Evolutionary conservation across 495 filamentous ascomycete genomes (phyloP), one percentile per base, ranked within the genome.

Genomic region (Glonium stellatum): DNA sequence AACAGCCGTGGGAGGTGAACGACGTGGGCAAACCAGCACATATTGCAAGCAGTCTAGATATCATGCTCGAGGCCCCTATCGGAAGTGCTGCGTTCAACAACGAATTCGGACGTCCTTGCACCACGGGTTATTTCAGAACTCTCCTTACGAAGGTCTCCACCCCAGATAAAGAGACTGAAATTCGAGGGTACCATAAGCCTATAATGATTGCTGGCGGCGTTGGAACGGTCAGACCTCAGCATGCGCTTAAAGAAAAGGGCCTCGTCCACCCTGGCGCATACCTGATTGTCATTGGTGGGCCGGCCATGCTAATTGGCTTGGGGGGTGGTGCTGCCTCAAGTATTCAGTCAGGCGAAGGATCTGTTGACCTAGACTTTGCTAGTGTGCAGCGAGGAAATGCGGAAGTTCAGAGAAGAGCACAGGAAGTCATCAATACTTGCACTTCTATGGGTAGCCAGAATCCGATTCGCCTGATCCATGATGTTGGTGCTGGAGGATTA

Each of bases 121-220:
- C 91, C 23, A 78, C 84, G 0, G 93, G 95, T 25, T 90, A 89
- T 69, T 97, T 97, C 78, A 80, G 92, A 51, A 97, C 93, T 0
- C 76, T 98, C 3, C 79, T 92, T 21, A 87, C 81, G 22, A 77
- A 84, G 42, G 79, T 86, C 47, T 75, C 83, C 51, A 72, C 80
- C 18, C 78, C 76, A n/a, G 80, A 81, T 55, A 82, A 81, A 35
- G 76, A 78, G 48, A 77, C 79, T 3, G 92, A 98, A 51, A 75
- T 88, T 51, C 79, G 95, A 65, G 93, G 93, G 15, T 98, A 95
- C 67, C 92, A 97, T 77, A 98, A 98, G 75, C 93, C 93, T 6
- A 97, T 98, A 72, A 96, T 98, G 91, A 87, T 98, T 76, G 93
- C 95, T 57, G 95, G 93, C 61, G 93, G 95, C 69, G 81, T 96